Evolutionary conservation across 768 basidiomycete species (phyloP).

Genomic region (Leccinellum luteum): DNA sequence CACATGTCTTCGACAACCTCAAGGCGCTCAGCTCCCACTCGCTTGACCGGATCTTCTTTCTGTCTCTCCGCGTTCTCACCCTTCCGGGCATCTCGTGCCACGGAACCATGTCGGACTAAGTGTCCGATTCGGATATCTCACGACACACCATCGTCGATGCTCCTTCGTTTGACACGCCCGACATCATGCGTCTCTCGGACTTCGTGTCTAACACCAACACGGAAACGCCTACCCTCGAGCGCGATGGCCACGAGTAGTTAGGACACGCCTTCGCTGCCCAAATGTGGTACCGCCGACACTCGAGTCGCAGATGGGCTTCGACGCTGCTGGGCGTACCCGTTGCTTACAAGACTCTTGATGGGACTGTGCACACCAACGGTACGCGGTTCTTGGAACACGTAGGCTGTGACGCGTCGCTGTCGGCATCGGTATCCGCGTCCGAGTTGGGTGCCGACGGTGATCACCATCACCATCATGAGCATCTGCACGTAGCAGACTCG

Average conservation of each 20-base stretch:
- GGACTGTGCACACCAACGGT: background rate
- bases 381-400: conserved; percentile 27
- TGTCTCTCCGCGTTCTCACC: conserved; percentile 24
- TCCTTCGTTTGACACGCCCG: conserved; percentile 9
- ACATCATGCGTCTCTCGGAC: conserved; percentile 17
- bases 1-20: conserved; percentile 24
- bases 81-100: background rate
- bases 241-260: conserved; percentile 1
- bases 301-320: conserved; percentile 5
- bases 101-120: background rate
- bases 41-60: conserved; percentile 16
- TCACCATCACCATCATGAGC: background rate
- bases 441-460: conserved; percentile 1
- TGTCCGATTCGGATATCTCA: background rate
- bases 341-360: background rate
- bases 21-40: conserved; percentile 12
- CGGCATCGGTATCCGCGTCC: conserved; percentile 11
- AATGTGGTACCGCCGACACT: conserved; percentile 14
- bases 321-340: conserved; percentile 8
- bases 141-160: background rate
- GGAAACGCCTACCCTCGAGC: conserved; percentile 13
- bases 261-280: conserved; percentile 10
- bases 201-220: conserved; percentile 3
- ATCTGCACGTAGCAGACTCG: background rate
- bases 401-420: conserved; percentile 11